phyloP scores from a whole-genome alignment of 768 basidiomycete genomes.

The Podaxis rugospora region DNA sequence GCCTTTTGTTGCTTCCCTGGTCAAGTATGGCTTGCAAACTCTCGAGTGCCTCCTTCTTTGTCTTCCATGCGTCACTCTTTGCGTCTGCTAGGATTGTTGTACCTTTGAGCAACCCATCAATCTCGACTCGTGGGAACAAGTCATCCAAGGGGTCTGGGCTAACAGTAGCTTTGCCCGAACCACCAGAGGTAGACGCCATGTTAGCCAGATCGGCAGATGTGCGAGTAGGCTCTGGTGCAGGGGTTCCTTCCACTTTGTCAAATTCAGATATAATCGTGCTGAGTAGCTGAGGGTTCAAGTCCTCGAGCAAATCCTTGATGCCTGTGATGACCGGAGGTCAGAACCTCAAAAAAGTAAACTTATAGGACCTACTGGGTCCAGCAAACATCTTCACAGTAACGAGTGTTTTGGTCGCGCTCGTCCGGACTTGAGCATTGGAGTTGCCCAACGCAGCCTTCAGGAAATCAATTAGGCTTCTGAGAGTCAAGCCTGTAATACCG shows the following conservation, averaged over 20 bases:
- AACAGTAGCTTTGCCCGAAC: constrained; percentile 34
- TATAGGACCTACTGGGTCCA: constrained; percentile 57
- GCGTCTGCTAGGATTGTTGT: constrained; percentile 79
- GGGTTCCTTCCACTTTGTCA: constrained; percentile 80
- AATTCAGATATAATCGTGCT: constrained; percentile 90
- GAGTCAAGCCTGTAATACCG: constrained; percentile 80
- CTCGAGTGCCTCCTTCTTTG: constrained; percentile 93
- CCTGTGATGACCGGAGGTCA: constrained; percentile 36
- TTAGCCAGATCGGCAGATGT: constrained; percentile 71
- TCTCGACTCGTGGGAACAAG: constrained; percentile 90
- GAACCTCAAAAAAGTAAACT: too few species aligned
- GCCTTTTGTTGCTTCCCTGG: constrained; percentile 85
- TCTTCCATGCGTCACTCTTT: constrained; percentile 96
- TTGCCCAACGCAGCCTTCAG: constrained; percentile 84
- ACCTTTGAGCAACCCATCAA: constrained; percentile 80
- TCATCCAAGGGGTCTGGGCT: constrained; percentile 81
- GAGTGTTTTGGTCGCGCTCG: constrained; percentile 88
- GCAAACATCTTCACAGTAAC: constrained; percentile 92
- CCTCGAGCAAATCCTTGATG: constrained; percentile 89
- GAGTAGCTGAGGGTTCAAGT: constrained; percentile 90
- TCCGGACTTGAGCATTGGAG: constrained; percentile 90
- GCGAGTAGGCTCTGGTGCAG: constrained; percentile 74
- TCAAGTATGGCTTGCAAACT: constrained; percentile 78
- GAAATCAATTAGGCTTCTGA: constrained; percentile 86
- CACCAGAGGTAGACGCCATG: constrained; percentile 36